Conservation (phyloP, 2,329 filamentous ascomycete genomes). For the Didymella sp. region DNA sequence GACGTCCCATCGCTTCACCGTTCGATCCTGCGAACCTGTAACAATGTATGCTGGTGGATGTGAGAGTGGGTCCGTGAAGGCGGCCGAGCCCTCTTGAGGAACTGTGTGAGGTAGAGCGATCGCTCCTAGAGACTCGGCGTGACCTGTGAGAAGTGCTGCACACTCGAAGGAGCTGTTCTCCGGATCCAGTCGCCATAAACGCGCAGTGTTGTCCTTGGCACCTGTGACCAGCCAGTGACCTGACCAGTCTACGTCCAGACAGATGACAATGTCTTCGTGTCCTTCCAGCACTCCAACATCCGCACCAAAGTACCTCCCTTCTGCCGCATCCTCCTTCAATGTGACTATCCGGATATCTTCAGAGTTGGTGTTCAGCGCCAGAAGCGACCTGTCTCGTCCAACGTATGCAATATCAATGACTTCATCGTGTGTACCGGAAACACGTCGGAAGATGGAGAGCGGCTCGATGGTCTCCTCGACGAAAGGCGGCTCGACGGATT, state of each 20-base stretch:
- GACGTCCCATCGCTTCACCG: conserved; percentile 92
- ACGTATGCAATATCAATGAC: conserved; percentile 94
- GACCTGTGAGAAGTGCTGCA: conserved; percentile 83
- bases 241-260: conserved; percentile 93
- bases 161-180: conserved; percentile 77
- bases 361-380: conserved; percentile 93
- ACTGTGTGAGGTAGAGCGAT: conserved; percentile 78
- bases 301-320: conserved; percentile 79
- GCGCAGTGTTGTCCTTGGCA: conserved; percentile 94
- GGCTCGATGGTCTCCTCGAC: conserved; percentile 59
- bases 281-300: conserved; percentile 87
- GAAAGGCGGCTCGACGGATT: conserved; percentile 51
- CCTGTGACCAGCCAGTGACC: conserved; percentile 96
- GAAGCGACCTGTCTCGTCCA: conserved; percentile 76
- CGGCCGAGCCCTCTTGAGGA: conserved; percentile 72
- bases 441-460: conserved; percentile 72
- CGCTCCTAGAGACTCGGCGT: conserved; percentile 91
- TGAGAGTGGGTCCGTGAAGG: conserved; percentile 74
- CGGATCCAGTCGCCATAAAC: conserved; percentile 86
- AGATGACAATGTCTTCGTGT: conserved; percentile 95
- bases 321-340: conserved; percentile 53
- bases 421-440: conserved; percentile 96
- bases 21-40: conserved; percentile 94
- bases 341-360: conserved; percentile 92
- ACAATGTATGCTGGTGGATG: conserved; percentile 84